phyloP scores from a whole-genome alignment of 2,329 filamentous ascomycete species.

The Trichothecium sympodiale region DNA sequence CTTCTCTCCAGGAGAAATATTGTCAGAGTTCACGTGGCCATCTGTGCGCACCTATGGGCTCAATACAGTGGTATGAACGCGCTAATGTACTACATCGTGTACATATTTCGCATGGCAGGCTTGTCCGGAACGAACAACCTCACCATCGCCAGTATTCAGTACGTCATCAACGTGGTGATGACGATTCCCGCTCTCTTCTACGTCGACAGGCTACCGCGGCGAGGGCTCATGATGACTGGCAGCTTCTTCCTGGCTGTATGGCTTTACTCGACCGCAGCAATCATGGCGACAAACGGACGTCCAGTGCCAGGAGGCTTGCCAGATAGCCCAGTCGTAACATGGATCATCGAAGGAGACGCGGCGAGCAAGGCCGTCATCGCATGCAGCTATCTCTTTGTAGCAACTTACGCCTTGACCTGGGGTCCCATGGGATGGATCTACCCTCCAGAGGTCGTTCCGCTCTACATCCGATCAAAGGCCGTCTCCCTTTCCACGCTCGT shows the following conservation, averaged over 20 bases:
- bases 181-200: slow-evolving; percentile 35
- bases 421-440: slow-evolving; percentile 35
- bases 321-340: slow-evolving; percentile 22
- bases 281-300: slow-evolving; percentile 31
- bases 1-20: slow-evolving; percentile 31
- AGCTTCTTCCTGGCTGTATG: slow-evolving; percentile 50
- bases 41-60: slow-evolving; percentile 37
- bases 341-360: slow-evolving; percentile 12
- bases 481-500: slow-evolving; percentile 28
- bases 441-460: slow-evolving; percentile 33
- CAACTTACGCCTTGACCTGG: slow-evolving; percentile 28
- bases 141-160: slow-evolving; percentile 38
- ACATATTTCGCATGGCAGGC: slow-evolving; percentile 17
- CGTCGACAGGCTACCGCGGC: slow-evolving; percentile 44
- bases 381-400: slow-evolving; percentile 51
- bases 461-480: slow-evolving; percentile 30
- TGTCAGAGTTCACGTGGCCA: slow-evolving; percentile 32
- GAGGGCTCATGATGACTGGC: slow-evolving; percentile 51
- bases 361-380: slow-evolving; percentile 52
- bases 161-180: slow-evolving; percentile 37
- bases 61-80: slow-evolving; percentile 38
- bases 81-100: slow-evolving; percentile 40
- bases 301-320: slow-evolving; percentile 28
- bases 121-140: slow-evolving; percentile 29
- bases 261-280: slow-evolving; percentile 35